Percentiles rank a stretch among this genome's conserved stretches.
Evolutionary conservation across 768 basidiomycete genomes (phyloP).

Genomic region (Phlebiopsis gigantea): DNA sequence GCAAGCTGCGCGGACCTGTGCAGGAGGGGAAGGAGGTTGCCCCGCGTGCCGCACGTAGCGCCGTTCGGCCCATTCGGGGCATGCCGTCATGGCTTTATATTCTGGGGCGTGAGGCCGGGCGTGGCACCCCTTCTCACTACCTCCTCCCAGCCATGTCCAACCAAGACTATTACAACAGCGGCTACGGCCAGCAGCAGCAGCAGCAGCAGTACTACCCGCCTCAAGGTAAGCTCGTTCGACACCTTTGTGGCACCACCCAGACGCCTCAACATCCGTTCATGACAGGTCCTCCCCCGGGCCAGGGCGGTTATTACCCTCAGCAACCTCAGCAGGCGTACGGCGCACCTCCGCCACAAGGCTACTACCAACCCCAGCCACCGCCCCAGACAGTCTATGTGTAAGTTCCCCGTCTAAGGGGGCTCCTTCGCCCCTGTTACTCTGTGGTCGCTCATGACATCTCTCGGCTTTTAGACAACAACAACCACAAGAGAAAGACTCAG

Average conservation of each 20-base stretch:
- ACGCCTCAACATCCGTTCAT: conserved; percentile 6
- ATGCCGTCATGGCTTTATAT: conserved; percentile 7
- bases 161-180: conserved; percentile 63
- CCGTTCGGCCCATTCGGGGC: conserved; percentile 5
- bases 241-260: background rate
- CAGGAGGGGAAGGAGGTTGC: background rate
- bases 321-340: conserved; percentile 68
- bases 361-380: conserved; percentile 35
- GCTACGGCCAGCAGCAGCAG: conserved; percentile 20
- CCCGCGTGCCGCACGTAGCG: conserved; percentile 10
- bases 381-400: conserved; percentile 70
- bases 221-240: conserved; percentile 32
- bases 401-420: conserved; percentile 23
- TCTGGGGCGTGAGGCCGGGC: background rate
- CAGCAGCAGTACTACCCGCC: conserved; percentile 55
- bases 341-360: conserved; percentile 19
- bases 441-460: background rate
- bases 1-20: conserved; percentile 3
- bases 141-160: conserved; percentile 41
- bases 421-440: background rate
- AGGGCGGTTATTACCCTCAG: conserved; percentile 70
- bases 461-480: conserved; percentile 40
- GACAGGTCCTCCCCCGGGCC: conserved; percentile 51
- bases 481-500: conserved; percentile 40
- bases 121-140: background rate